Conservation (phyloP, 345 rosid genomes). For the Gynandropsis gynandra region DNA sequence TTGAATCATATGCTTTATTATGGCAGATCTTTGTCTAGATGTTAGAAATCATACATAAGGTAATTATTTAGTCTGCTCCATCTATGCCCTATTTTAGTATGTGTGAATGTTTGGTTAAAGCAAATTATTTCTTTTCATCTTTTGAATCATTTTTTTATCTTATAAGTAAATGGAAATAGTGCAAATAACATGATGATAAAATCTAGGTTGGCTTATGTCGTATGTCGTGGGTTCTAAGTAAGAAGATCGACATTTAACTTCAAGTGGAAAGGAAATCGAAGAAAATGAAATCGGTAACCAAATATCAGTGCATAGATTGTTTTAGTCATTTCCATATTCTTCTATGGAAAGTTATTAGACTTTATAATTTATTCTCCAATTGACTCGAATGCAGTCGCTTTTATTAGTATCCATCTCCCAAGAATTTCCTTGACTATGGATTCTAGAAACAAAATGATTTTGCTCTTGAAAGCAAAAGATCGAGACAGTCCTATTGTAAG, state of each 20-base stretch:
- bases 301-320: neutral
- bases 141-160: conserved; percentile 13
- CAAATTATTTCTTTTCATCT: neutral
- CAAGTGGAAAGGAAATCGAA: conserved; percentile 31
- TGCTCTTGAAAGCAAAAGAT: too few species aligned
- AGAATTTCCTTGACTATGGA: conserved; percentile 42
- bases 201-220: conserved; percentile 21
- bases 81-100: conserved; percentile 10
- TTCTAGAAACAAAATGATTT: conserved; percentile 49
- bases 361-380: neutral
- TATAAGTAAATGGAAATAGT: conserved; percentile 36
- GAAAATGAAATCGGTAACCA: conserved; percentile 32
- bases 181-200: conserved; percentile 30
- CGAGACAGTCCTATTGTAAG: conserved; percentile 45
- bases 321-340: neutral
- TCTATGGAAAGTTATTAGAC: neutral
- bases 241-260: too few species aligned
- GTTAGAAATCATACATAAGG: too few species aligned
- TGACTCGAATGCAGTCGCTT: conserved; percentile 26
- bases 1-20: too few species aligned
- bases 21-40: too few species aligned
- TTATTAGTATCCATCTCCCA: conserved; percentile 36
- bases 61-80: conserved; percentile 12
- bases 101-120: neutral
- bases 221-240: too few species aligned